Evolutionary conservation across 2,329 filamentous ascomycete species (phyloP), one percentile per base, ranked within the genome.

Genomic region (Elsinoe batatas): DNA sequence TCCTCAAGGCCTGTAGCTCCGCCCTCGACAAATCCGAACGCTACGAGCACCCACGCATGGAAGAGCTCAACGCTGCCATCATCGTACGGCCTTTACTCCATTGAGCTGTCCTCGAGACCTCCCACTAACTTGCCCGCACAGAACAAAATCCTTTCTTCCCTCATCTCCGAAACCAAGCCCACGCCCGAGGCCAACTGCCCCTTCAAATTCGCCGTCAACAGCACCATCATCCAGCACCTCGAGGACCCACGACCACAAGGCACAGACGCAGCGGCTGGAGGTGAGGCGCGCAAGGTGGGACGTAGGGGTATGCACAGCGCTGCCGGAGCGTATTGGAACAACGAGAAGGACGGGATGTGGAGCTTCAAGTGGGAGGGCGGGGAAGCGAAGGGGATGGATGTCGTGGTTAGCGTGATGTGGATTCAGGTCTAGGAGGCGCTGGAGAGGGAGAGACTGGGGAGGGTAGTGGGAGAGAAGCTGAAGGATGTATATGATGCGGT

Each of bases 201-300:
- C 13, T 95, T 84, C 81, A 97, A 97, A 74, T 97, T 91, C 74
- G 88, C 90, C 64, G 90, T 95, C 74, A 97, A 95, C 79, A 94
- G 88, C 77, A 97, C 91, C 62, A 96, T 97, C 68, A 94, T 97
- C 64, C 91, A 98, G 76, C 91, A 97, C 75, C 78, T 91, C 33
- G 81, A 85, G 17, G 81, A 85, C 55, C 84, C 81, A 11, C 80
- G 81, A 30, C 75, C 80, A 56, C 74, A 83, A 51, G 84, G 81
- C 73, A 82, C 81, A 72, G 35, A 58, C 17, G 36, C 46, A 3
- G 40, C 49, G 13, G 30, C 43, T 3, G 33, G 43, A 11, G 56
- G 42, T n/a, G 56, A 43, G 53, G 26, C 26, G 7, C 26, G 26
- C 26, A 69, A 65, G 68, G 85, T 87, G 56, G 91, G 90, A 56